phyloP scores from a whole-genome alignment of 768 basidiomycete species.

The Boletus coccyginus region DNA sequence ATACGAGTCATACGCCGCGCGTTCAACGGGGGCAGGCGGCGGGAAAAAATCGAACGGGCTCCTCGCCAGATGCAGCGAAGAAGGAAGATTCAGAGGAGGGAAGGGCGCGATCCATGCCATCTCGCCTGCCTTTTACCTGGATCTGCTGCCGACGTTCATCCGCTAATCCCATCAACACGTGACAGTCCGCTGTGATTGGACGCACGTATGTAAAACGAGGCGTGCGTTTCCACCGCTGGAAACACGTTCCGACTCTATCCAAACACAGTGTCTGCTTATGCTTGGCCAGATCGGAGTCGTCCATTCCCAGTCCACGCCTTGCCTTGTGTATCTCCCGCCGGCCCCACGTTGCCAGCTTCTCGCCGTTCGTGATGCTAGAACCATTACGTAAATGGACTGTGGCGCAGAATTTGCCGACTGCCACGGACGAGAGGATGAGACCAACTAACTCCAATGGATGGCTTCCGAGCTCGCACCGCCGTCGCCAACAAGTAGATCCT shows the following conservation, averaged over 20 bases:
- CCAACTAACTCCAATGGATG: too few species aligned
- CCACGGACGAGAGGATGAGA: too few species aligned
- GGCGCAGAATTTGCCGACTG: too few species aligned
- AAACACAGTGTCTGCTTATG: neutral
- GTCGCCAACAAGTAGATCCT: too few species aligned
- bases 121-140: conserved; percentile 10
- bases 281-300: neutral
- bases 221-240: neutral
- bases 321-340: neutral
- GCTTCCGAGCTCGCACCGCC: too few species aligned
- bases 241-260: neutral
- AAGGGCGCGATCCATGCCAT: neutral
- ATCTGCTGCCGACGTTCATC: neutral
- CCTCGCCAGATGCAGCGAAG: conserved; percentile 14
- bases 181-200: neutral
- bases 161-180: conserved; percentile 8
- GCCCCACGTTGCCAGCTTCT: too few species aligned
- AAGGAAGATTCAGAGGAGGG: conserved; percentile 15
- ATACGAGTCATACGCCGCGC: conserved; percentile 11
- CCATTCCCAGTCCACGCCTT: neutral
- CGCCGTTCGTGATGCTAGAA: too few species aligned
- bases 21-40: neutral
- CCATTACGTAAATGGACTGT: too few species aligned
- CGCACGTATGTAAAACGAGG: too few species aligned
- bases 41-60: neutral